Percentiles rank a stretch among this genome's conserved stretches.
Evolutionary conservation across 2,329 filamentous ascomycete genomes (phyloP).

Genomic region (Colletotrichum neosansevieriae): DNA sequence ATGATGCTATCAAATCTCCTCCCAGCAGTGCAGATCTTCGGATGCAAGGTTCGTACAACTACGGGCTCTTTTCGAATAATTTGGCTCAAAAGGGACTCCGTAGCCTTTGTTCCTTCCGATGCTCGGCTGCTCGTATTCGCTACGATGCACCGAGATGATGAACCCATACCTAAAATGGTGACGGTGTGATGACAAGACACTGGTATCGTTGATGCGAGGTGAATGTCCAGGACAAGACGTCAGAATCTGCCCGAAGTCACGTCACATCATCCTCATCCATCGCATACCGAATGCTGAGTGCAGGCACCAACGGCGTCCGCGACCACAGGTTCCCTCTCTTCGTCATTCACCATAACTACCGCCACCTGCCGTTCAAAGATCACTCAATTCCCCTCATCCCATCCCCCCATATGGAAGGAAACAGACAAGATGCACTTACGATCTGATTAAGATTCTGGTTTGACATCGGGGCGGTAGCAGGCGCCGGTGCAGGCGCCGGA

Average conservation of each 20-base stretch:
- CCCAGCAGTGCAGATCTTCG: background rate
- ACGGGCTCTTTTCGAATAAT: no score
- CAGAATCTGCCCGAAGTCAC: no score
- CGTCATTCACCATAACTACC: background rate
- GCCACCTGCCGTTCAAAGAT: background rate
- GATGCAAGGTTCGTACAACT: no score
- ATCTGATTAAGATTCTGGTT: slow-evolving; percentile 97
- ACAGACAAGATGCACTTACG: slow-evolving; percentile 67
- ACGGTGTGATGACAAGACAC: no score
- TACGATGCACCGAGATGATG: background rate
- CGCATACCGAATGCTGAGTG: no score
- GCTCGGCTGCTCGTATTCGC: background rate
- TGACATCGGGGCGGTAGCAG: slow-evolving; percentile 65
- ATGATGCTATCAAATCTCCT: background rate
- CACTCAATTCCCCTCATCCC: background rate
- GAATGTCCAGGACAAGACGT: no score
- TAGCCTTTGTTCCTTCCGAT: background rate
- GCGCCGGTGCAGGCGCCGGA: slow-evolving; percentile 41
- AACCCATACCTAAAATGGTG: background rate
- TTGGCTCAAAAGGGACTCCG: no score
- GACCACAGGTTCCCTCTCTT: background rate
- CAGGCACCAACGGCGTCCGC: no score
- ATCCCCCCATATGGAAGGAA: background rate
- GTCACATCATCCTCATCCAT: background rate
- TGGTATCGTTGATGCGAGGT: no score